Evolutionary conservation across 257 asterid genomes (phyloP), one percentile per base, ranked within the genome.

Genomic region (Fraxinus anomala): DNA sequence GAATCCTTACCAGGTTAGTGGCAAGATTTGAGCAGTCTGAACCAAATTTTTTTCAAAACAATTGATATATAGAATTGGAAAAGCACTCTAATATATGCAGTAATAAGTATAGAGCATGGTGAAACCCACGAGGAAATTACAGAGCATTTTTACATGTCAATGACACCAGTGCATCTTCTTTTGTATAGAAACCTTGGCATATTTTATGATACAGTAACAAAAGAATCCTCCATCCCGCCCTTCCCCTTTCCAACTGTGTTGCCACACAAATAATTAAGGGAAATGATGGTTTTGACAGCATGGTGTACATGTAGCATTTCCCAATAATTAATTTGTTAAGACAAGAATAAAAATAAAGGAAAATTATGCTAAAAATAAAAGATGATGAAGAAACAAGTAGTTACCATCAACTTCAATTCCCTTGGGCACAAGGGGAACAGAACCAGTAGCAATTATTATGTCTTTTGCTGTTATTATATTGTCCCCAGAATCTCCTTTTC

Each of bases 351-450:
- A 42, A 42, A 42, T 42, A 42, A 42, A 40, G 28, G 73, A 61
- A 77, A 77, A 61, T 83, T 76, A 68, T 47, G 75, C 56, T 23
- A 78, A 70, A 26, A 76, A 33, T 12, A 23, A 77, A 47, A 73
- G 63, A 80, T 70, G 70, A 82, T 76, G 75, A 72, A 73, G 70
- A 73, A 81, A 84, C 70, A 86, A 82, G 79, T 77, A 80, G 84
- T 80, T 85, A 91, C 97, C 98, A 86, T 94, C 98, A 89, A 94
- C 96, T 89, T 92, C 96, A 65, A 94, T 92, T 76, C 98, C 98
- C 87, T 89, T 94, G 87, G 97, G 97, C 75, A 94, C 97, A 73
- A 89, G 74, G 71, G 98, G 98, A 72, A 91, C 86, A 75, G 97
- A 94, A 69, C 98, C 98, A 66, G 97, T 94, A 68, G 98, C 98